Base-by-base conservation (phyloP, 345 rosid genomes). In the Populus simonii region DNA sequence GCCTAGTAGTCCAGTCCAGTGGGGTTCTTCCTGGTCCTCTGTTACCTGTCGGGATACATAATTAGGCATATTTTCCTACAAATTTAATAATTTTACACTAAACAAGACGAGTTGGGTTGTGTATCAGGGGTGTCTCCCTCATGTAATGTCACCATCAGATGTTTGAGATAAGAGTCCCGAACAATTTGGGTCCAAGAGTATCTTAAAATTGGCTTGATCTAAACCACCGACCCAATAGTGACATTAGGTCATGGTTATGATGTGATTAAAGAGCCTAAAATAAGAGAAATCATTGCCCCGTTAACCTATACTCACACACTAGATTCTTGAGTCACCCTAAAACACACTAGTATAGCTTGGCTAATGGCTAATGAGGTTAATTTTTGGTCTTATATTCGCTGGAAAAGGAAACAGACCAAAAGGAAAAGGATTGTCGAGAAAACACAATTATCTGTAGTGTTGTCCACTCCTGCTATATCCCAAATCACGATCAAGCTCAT, bases 11-110 rank as follows among this genome's bases (percentile, higher is more conserved):
- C 98, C 98, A 94, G 74, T 93, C 98, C 55, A 94, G 76, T 4
- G 99, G 99, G 5, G 89, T 90, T 67, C 99, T 80, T 11, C 98
- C 99, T 1, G 96, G 94, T 59, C 99, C 99, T 16, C 98, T 86
- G 83, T 93, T 95, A 23, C 99, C 99, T 93, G 81, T 66, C 6
- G n/a, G 29, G 11, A 59, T 43, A 62, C 38, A 8, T 1, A 35
- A 61, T 62, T 2, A 11, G 41, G 9, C 65, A 29, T 63, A 63
- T 63, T 12, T 25, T 27, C 10, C 38, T 6, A 12, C 51, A 47
- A 47, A 45, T 12, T 45, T 45, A 45, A 15, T 3, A 45, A 45
- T 45, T 45, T 45, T 45, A 45, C 51, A 45, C 5, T 15, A 15
- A 13, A 47, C 51, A 13, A 47, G 1, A 47, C 13, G 6, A 4